Evolutionary conservation across 208 protist species (phyloP), one percentile per base, ranked within the genome.

Genomic region (Naegleria lovaniensis): DNA sequence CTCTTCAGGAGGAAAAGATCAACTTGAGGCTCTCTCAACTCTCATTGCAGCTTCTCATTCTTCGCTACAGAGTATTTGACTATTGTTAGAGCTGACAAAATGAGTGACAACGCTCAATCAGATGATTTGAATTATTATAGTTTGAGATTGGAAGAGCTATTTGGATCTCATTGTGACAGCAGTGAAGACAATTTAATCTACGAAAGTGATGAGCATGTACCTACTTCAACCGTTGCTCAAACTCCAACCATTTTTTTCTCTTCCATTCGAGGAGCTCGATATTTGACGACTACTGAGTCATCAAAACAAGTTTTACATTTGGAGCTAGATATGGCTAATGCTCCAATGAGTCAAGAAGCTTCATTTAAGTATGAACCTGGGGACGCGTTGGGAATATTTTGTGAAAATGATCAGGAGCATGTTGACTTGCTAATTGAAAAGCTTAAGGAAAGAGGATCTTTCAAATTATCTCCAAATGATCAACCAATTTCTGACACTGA

Each of bases 341-440:
- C 29, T 36, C 67, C 67, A 36, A 29, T 79, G 25, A 36, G 29
- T 79, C 25, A 79, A 36, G 67, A 79, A 0, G 22, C 22, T 39
- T 22, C n/a, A 43, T n/a, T 89, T 40, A 85, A 92, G 58, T 96
- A 94, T 94, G 5, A 40, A 5, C 95, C 95, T 4, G 95, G 95
- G 19, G 94, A 96, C 90, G 92, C 94, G 0, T 92, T 96, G 40
- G 85, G 92, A 25, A 86, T 96, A 29, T 75, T 94, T 36, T 94
- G 94, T 25, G 88, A 91, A 0, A 96, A 96, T 87, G 91, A 92
- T 51, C 15, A 83, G 16, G 86, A 39, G 0, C 75, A 89, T 25
- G 95, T 96, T 41, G 91, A 94, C 13, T 75, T 36, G 25, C 79
- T 96, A 43, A 90, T 96, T 38, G 43, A 85, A 5, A 86, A 92